A percentile compares a stretch with the other conserved stretches of the same genome.
These are phyloP conservation scores for Colletotrichum paranaense DNA, from an alignment of 2,329 filamentous ascomycete genomes.

Conservation along the genomic window DNA sequence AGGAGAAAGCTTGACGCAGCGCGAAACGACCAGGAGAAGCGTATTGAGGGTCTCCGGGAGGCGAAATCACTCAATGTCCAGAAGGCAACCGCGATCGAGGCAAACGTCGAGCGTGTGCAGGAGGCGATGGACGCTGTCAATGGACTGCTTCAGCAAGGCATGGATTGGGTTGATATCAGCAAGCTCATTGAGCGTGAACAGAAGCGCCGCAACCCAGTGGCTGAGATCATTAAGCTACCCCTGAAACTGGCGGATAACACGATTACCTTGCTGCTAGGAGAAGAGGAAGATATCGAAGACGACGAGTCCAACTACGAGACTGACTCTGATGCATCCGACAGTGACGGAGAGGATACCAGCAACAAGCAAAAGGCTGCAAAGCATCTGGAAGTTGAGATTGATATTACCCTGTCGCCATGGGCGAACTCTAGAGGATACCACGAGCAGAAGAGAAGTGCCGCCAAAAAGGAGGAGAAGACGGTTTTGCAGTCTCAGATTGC, in stretches of 20 bases:
- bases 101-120: slow-evolving; percentile 90
- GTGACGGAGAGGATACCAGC: slow-evolving; percentile 51
- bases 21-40: slow-evolving; percentile 82
- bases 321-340: slow-evolving; percentile 73
- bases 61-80: slow-evolving; percentile 85
- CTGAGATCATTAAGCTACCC: slow-evolving; percentile 86
- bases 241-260: slow-evolving; percentile 91
- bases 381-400: slow-evolving; percentile 81
- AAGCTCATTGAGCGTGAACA: slow-evolving; percentile 91
- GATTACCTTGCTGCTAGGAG: slow-evolving; percentile 82
- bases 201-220: slow-evolving; percentile 83
- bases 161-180: slow-evolving; percentile 96
- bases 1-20: slow-evolving; percentile 89
- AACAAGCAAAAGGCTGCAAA: slow-evolving; percentile 56
- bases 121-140: slow-evolving; percentile 95
- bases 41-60: slow-evolving; percentile 85
- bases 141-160: slow-evolving; percentile 89
- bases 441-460: slow-evolving; percentile 85
- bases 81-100: slow-evolving; percentile 90
- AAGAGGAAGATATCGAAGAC: slow-evolving; percentile 73
- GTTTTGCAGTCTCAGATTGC: slow-evolving; percentile 83
- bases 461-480: slow-evolving; percentile 89
- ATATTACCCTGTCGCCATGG: slow-evolving; percentile 85
- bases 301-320: slow-evolving; percentile 72
- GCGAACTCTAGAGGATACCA: slow-evolving; percentile 93